Conservation (phyloP, 1,284 basidiomycete species). For the Pisolithus thermaeus region DNA sequence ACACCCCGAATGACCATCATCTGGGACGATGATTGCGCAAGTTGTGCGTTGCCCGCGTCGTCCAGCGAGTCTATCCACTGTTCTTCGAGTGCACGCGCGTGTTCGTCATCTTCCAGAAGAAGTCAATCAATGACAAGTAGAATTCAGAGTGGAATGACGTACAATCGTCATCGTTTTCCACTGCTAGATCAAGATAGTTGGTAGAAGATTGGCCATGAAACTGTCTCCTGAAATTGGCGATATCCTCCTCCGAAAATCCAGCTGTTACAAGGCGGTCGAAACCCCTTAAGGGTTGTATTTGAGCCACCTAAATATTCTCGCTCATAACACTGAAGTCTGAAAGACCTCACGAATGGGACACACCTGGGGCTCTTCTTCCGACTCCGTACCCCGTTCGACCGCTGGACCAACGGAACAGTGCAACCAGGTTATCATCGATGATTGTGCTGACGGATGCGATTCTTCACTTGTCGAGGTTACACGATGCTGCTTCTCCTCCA, state of each 20-base stretch:
- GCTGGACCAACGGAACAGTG: conserved; percentile 86
- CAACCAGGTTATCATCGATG: conserved; percentile 57
- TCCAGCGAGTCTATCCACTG: conserved; percentile 94
- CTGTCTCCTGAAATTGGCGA: conserved; percentile 79
- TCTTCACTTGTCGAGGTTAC: conserved; percentile 27
- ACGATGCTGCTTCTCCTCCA: conserved; percentile 63
- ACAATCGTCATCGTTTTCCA: conserved; percentile 73
- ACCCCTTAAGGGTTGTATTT: conserved; percentile 75
- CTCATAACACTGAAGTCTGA: background rate
- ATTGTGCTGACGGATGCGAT: conserved; percentile 2
- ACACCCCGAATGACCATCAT: conserved; percentile 75
- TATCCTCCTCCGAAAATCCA: conserved; percentile 84
- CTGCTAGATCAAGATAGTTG: conserved; percentile 65
- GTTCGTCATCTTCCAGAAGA: conserved; percentile 66
- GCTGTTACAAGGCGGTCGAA: conserved; percentile 83
- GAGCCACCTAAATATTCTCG: conserved; percentile 42
- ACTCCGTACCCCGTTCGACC: conserved; percentile 49
- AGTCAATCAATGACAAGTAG: background rate
- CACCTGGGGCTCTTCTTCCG: conserved; percentile 52
- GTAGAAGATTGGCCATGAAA: conserved; percentile 73
- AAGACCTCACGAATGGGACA: conserved; percentile 8
- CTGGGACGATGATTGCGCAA: conserved; percentile 43
- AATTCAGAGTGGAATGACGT: conserved; percentile 19
- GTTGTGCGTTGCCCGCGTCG: conserved; percentile 46
- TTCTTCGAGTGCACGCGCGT: conserved; percentile 84